These are phyloP conservation scores for Suillus paluster DNA, from an alignment of 768 basidiomycete genomes.

Conservation along the genomic window DNA sequence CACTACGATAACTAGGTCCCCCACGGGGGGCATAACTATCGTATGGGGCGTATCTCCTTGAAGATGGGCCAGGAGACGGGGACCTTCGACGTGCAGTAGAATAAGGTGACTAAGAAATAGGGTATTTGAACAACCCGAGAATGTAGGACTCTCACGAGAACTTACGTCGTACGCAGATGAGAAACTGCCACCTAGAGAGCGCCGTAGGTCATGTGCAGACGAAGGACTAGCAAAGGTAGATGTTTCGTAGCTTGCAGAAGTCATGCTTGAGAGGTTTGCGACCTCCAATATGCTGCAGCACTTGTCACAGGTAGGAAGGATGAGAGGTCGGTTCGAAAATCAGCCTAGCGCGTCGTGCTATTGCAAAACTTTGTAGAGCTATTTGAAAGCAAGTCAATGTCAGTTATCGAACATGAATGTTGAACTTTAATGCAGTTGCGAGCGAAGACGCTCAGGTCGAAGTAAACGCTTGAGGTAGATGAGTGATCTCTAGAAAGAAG, in stretches of 20 bases:
- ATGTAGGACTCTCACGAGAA: conserved; percentile 13
- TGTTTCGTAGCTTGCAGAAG: conserved; percentile 31
- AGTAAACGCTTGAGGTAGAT: conserved; percentile 22
- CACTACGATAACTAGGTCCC: conserved; percentile 37
- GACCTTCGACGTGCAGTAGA: conserved; percentile 46
- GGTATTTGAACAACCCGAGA: conserved; percentile 9
- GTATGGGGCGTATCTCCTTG: conserved; percentile 46
- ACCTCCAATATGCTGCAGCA: background rate
- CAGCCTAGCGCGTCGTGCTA: conserved; percentile 9
- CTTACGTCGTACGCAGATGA: conserved; percentile 36
- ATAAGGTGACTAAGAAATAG: conserved; percentile 23
- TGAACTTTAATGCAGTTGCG: background rate
- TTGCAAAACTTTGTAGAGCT: conserved; percentile 11
- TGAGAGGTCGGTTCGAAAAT: conserved; percentile 9
- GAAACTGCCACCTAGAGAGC: conserved; percentile 24
- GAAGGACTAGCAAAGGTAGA: conserved; percentile 30
- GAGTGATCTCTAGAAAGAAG: conserved; percentile 10
- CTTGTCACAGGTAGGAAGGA: conserved; percentile 5
- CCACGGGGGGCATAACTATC: conserved; percentile 56
- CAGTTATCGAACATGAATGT: background rate
- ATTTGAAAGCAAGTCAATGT: conserved; percentile 21
- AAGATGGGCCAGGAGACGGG: conserved; percentile 53
- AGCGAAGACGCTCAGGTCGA: conserved; percentile 5
- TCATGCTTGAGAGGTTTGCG: conserved; percentile 6
- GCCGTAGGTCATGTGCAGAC: conserved; percentile 32